These are phyloP conservation scores for Extremus antarcticus DNA, from an alignment of 495 filamentous ascomycete genomes.

Conservation along the genomic window DNA sequence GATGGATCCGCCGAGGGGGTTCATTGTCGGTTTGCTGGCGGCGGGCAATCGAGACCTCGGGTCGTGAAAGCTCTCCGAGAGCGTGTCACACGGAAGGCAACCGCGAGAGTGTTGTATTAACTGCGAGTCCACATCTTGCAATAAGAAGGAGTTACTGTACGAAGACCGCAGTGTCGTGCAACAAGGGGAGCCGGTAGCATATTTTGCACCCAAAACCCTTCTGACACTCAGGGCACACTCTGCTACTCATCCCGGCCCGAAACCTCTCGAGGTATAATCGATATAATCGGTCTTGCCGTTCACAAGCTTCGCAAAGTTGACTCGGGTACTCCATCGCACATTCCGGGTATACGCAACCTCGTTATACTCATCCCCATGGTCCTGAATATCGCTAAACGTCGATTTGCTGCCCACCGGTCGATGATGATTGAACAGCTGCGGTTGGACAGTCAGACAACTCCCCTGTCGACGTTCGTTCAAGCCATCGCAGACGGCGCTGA, in stretches of 20 bases:
- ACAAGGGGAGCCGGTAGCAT: no score
- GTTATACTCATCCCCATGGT: neutral
- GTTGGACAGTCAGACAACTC: conserved; percentile 4
- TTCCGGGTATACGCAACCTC: conserved; percentile 4
- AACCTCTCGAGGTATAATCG: conserved; percentile 2
- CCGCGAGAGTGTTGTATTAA: no score
- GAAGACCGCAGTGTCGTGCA: no score
- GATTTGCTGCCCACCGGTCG: conserved; percentile 2
- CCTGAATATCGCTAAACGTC: conserved; percentile 1
- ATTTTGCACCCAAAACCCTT: no score
- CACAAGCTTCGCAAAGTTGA: conserved; percentile 6
- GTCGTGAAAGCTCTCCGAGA: no score
- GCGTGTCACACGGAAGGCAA: no score
- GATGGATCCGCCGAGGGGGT: neutral
- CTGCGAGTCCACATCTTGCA: no score
- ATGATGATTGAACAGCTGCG: conserved; percentile 11
- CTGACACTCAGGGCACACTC: neutral
- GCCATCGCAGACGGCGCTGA: conserved; percentile 3
- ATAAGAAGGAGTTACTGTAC: no score
- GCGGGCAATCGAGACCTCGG: no score
- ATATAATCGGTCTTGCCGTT: conserved; percentile 4
- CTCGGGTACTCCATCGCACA: conserved; percentile 10
- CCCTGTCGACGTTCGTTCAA: neutral
- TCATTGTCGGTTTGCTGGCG: neutral
- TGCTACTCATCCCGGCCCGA: neutral